Base-by-base conservation (phyloP, 2,329 filamentous ascomycete genomes). In the Colletotrichum limetticola region DNA sequence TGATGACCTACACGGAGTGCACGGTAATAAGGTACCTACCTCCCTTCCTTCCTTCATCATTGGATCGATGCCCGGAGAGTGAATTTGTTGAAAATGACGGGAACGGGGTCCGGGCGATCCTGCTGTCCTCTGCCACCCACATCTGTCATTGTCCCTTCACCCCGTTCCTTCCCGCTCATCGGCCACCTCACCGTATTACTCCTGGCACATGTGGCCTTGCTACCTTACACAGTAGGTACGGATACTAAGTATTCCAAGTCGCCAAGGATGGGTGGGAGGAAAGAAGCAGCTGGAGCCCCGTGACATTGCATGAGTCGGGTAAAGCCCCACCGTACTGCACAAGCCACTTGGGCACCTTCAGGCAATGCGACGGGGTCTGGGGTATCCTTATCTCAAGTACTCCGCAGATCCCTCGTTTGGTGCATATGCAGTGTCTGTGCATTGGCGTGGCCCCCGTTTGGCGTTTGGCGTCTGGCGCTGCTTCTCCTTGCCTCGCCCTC, bases 251-350 rank as follows among this genome's bases (percentile, higher is more conserved):
- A 35, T 12, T 35, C 32, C 11, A 35, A 35, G 32, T 12, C 32
- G 32, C 32, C 7, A 42, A 35, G 16, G 32, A 67, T 71, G 49
- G 63, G 32, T 65, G 26, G 37, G 32, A 56, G n/a, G n/a, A 32
- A 58, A 59, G 52, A 11, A 60, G 49, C 65, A 68, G 64, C 69
- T 61, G 56, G n/a, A 59, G 24, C 60, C 67, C 66, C 66, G 61
- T 70, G 19, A n/a, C 49, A 73, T 71, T 70, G 71, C 71, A 73
- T 72, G 66, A 70, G 35, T 46, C 35, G 70, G 42, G n/a, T 30
- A 32, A 9, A 37, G 26, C 32, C 60, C 66, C 55, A 64, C 66
- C 55, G 46, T 60, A 30, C 30, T 35, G 24, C 46, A 37, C 37
- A 24, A 24, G 26, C 60, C 37, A 28, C 59, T 24, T 55, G 46